Evolutionary conservation across 208 protist genomes (phyloP).

Genomic region (Leishmania arabica): DNA sequence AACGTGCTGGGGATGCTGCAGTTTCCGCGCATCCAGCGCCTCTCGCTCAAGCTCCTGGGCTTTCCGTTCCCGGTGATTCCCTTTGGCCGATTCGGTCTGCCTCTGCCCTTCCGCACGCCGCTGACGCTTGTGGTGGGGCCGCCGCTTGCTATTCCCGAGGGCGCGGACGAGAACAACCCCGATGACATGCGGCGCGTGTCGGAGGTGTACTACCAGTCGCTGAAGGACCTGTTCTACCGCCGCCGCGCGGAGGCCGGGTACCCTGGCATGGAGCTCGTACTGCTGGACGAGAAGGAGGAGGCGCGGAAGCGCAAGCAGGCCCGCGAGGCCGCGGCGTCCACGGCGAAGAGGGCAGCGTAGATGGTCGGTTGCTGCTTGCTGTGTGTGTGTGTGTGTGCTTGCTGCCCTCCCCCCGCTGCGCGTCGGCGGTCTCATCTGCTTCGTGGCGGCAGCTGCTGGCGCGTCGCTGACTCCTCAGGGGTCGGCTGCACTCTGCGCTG

Average conservation of each 20-base stretch:
- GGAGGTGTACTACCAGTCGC: conserved; percentile 61
- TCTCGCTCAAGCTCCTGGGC: conserved; percentile 63
- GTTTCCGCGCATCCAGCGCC: conserved; percentile 62
- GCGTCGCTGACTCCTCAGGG: neutral
- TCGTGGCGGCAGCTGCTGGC: neutral
- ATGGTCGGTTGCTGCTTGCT: neutral
- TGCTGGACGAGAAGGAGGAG: conserved; percentile 52
- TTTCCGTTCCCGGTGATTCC: conserved; percentile 86
- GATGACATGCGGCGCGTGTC: conserved; percentile 56
- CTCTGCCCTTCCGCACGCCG: conserved; percentile 57
- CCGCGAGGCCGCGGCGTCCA: conserved; percentile 6
- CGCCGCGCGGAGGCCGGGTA: conserved; percentile 73
- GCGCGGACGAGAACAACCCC: conserved; percentile 53
- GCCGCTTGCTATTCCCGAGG: conserved; percentile 55
- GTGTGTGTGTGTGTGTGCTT: neutral
- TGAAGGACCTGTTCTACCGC: conserved; percentile 72
- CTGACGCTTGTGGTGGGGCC: conserved; percentile 81
- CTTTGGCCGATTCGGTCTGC: conserved; percentile 68
- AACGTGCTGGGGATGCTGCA: conserved; percentile 72
- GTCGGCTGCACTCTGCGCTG: neutral
- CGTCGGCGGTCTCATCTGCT: neutral
- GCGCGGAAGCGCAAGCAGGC: conserved; percentile 26
- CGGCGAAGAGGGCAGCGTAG: conserved; percentile 22
- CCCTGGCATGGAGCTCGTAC: conserved; percentile 72
- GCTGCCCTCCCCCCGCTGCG: too few relatives aligned